Conservation (phyloP, 148 eudicot genomes). For the Arbutus unedo region DNA sequence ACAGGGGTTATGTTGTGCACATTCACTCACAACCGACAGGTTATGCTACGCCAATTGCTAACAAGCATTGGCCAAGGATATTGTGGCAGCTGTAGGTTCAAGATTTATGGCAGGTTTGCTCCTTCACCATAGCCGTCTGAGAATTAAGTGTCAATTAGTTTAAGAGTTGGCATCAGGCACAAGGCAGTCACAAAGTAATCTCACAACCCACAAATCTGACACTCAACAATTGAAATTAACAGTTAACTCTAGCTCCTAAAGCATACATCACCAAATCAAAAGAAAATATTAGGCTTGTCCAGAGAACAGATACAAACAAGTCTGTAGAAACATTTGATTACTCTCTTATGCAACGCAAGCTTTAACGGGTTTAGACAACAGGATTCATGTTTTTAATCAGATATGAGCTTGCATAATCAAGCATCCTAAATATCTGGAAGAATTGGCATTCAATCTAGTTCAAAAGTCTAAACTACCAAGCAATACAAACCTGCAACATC, state of each 20-base stretch:
- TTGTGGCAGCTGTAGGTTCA: not conserved
- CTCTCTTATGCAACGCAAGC: not conserved
- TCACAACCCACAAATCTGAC: not conserved
- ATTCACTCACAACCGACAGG: not conserved
- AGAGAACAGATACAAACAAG: not conserved
- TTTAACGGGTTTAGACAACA: not conserved
- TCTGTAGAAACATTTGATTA: not conserved
- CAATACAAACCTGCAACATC: slow-evolving; percentile 79
- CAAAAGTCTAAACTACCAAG: slow-evolving; percentile 9
- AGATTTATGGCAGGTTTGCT: not conserved
- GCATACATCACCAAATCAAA: not conserved
- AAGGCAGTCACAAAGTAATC: not conserved
- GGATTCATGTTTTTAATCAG: not conserved
- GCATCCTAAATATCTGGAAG: slow-evolving; percentile 1
- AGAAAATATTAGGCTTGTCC: not conserved
- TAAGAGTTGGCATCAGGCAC: not conserved
- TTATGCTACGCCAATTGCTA: not conserved
- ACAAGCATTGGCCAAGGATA: slow-evolving; percentile 5
- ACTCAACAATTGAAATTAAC: not conserved
- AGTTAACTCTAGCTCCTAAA: not conserved
- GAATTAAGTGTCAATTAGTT: not conserved
- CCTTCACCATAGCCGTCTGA: not conserved
- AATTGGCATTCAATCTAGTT: slow-evolving; percentile 1
- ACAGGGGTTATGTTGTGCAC: not conserved
- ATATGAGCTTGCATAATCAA: not conserved